Conservation (phyloP, 2,329 filamentous ascomycete species). For the Cercospora sp. region DNA sequence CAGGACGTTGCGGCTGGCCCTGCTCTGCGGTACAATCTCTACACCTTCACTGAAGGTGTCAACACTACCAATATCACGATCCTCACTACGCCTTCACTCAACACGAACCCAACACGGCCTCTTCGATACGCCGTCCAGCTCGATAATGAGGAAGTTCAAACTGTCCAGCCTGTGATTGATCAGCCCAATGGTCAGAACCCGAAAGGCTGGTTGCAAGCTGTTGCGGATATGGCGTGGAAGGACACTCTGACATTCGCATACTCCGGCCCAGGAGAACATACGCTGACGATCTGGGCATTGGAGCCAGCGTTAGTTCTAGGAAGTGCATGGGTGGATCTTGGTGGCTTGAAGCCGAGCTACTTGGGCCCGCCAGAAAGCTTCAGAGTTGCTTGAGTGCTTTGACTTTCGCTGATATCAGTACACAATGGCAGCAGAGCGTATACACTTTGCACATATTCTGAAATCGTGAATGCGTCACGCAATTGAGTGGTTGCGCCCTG, state of each 20-base stretch:
- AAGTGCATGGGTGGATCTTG: slow-evolving; percentile 4
- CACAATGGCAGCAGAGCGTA: too few species aligned
- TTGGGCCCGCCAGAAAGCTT: slow-evolving; percentile 6
- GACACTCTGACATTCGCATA: background rate
- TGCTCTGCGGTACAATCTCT: slow-evolving; percentile 53
- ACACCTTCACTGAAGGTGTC: slow-evolving; percentile 33
- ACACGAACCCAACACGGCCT: slow-evolving; percentile 32
- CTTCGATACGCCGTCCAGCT: slow-evolving; percentile 44
- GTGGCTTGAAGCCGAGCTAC: slow-evolving; percentile 7
- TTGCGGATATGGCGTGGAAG: slow-evolving; percentile 5
- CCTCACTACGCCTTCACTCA: slow-evolving; percentile 32
- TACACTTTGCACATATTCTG: too few species aligned
- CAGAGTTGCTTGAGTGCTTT: background rate
- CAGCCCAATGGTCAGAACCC: background rate
- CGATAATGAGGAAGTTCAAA: slow-evolving; percentile 31
- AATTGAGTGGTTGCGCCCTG: too few species aligned
- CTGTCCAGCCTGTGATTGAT: slow-evolving; percentile 30
- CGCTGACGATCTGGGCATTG: background rate
- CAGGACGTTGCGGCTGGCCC: slow-evolving; percentile 47
- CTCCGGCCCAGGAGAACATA: background rate
- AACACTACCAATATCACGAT: slow-evolving; percentile 39
- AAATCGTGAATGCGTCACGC: too few species aligned
- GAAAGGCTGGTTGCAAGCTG: slow-evolving; percentile 3
- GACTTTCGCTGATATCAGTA: too few species aligned
- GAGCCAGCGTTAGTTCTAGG: slow-evolving; percentile 3